Conservation (phyloP, 2,329 filamentous ascomycete genomes). For the Paraphoma sp. region DNA sequence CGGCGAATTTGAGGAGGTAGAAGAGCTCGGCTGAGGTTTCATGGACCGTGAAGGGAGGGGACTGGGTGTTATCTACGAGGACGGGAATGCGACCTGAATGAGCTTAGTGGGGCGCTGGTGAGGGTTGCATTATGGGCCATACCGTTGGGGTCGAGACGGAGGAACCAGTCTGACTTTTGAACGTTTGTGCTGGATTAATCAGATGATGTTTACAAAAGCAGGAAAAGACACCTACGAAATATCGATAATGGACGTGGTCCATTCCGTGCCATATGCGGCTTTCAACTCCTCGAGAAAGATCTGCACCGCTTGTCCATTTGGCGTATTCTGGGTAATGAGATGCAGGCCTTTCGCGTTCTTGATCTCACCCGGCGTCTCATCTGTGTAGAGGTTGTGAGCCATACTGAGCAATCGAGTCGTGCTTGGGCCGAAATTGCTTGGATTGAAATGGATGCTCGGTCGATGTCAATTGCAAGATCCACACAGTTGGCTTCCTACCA, state of each 20-base stretch:
- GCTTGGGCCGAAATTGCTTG: no score
- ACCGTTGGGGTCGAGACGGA: background rate
- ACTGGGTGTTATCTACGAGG: background rate
- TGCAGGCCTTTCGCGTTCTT: background rate
- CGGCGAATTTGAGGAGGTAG: background rate
- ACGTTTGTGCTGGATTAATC: background rate
- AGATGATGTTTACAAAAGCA: background rate
- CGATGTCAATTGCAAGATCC: background rate
- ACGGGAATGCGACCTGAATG: background rate
- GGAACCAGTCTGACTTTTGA: background rate
- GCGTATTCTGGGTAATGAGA: background rate
- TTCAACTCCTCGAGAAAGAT: background rate
- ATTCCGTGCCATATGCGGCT: background rate
- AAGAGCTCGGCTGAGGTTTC: background rate
- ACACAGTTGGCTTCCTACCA: background rate
- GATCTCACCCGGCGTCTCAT: background rate
- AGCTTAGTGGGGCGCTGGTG: background rate
- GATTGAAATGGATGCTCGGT: no score
- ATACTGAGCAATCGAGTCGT: background rate
- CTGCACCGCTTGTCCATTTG: background rate
- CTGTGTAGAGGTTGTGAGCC: background rate
- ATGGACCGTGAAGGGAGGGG: background rate
- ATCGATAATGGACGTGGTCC: background rate
- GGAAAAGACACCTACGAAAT: background rate
- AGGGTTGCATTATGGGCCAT: background rate